These are phyloP conservation scores for Acrocalymma vagum DNA, from an alignment of 2,329 filamentous ascomycete genomes.

Conservation along the genomic window DNA sequence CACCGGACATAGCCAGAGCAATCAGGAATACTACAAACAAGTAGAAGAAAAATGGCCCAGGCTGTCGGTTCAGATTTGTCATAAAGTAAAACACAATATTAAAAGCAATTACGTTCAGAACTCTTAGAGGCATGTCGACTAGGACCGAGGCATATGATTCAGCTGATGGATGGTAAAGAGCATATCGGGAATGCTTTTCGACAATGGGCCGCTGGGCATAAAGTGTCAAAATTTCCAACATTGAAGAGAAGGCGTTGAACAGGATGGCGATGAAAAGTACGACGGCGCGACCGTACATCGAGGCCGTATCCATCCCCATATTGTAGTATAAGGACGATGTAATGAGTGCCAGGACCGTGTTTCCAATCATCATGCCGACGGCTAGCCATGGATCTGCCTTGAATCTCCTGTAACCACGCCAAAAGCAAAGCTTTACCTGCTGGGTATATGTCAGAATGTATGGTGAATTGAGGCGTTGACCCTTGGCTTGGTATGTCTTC, in stretches of 20 bases:
- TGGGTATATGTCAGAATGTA: too few relatives aligned
- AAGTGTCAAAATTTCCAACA: constrained; percentile 66
- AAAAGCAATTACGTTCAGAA: constrained; percentile 65
- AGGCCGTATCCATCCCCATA: constrained; percentile 65
- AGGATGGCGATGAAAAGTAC: constrained; percentile 70
- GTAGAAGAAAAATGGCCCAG: constrained; percentile 74
- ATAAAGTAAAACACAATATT: constrained; percentile 78
- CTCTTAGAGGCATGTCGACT: constrained; percentile 60
- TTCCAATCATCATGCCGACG: constrained; percentile 68
- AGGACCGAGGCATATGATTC: constrained; percentile 73
- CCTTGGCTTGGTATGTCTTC: too few relatives aligned
- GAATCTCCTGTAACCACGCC: constrained; percentile 78
- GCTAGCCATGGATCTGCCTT: constrained; percentile 75
- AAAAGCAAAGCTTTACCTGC: constrained; percentile 79
- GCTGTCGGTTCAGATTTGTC: constrained; percentile 74
- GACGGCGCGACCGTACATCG: constrained; percentile 78
- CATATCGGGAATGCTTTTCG: constrained; percentile 83
- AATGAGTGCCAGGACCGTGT: constrained; percentile 73
- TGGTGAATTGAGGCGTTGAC: too few relatives aligned
- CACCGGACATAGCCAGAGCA: constrained; percentile 45
- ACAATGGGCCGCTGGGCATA: constrained; percentile 76
- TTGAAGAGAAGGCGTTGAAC: constrained; percentile 67
- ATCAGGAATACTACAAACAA: constrained; percentile 72
- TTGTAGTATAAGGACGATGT: constrained; percentile 82
- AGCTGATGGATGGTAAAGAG: constrained; percentile 85